phyloP scores from a whole-genome alignment of 108 stramenopile genomes.

The Mediolabrus comicus region DNA sequence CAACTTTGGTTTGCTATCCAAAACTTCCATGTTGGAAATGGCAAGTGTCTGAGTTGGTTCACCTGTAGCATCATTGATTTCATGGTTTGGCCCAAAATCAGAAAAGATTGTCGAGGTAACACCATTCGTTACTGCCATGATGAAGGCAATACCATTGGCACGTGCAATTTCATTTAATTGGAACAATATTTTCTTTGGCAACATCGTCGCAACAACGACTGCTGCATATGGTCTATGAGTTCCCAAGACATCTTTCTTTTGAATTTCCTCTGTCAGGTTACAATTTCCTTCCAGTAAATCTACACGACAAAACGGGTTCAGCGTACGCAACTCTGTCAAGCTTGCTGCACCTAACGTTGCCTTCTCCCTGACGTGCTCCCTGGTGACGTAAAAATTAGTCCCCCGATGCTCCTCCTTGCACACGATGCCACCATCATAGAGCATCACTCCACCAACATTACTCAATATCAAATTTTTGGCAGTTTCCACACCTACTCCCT shows the following conservation, averaged over 20 bases:
- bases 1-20: conserved; percentile 39
- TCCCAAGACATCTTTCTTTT: conserved; percentile 31
- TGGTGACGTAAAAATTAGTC: conserved; percentile 46
- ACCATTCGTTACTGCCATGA: conserved; percentile 43
- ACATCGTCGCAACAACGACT: conserved; percentile 39
- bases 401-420: conserved; percentile 39
- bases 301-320: conserved; percentile 55
- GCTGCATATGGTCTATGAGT: conserved; percentile 37
- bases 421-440: conserved; percentile 28
- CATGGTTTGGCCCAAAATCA: conserved; percentile 42
- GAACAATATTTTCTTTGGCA: conserved; percentile 35
- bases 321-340: conserved; percentile 35
- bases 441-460: conserved; percentile 46
- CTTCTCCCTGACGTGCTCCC: conserved; percentile 30
- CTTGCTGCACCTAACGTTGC: conserved; percentile 34
- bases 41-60: conserved; percentile 54
- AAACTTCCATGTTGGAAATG: conserved; percentile 41
- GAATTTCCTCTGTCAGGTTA: conserved; percentile 1
- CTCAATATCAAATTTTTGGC: conserved; percentile 70
- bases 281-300: conserved; percentile 23
- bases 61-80: conserved; percentile 50
- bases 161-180: conserved; percentile 31
- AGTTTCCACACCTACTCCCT: conserved; percentile 70
- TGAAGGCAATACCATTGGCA: conserved; percentile 41
- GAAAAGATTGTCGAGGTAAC: conserved; percentile 48